Conservation (phyloP, 352 stramenopile genomes). For the Pythium brassicae region DNA sequence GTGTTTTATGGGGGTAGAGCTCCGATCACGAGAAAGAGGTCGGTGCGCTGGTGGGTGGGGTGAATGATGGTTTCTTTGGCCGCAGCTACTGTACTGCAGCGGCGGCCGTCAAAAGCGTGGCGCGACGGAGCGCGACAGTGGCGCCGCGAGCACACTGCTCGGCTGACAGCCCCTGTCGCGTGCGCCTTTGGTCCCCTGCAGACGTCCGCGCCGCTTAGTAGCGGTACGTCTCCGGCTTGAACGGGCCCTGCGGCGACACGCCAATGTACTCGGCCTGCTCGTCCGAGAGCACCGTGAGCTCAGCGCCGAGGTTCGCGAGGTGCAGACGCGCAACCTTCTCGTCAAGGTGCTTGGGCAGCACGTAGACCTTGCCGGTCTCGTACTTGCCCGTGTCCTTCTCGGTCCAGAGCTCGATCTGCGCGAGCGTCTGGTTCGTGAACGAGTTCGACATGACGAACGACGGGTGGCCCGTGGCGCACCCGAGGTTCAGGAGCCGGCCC, state of each 20-base stretch:
- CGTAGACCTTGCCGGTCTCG: conserved; percentile 95
- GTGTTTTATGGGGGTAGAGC: neutral
- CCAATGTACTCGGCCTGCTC: conserved; percentile 99
- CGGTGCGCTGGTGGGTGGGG: too few relatives aligned
- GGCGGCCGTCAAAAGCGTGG: neutral
- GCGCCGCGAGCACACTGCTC: conserved; percentile 4
- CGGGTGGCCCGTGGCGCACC: conserved; percentile 97
- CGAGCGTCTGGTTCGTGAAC: conserved; percentile 99
- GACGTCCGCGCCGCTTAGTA: too few relatives aligned
- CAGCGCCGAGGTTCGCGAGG: conserved; percentile 92
- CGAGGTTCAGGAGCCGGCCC: conserved; percentile 97
- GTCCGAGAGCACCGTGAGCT: conserved; percentile 92
- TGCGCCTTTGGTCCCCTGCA: too few relatives aligned
- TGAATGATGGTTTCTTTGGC: too few relatives aligned
- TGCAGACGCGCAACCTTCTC: conserved; percentile 98
- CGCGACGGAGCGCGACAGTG: neutral
- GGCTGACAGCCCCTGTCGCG: too few relatives aligned
- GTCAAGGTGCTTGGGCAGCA: conserved; percentile 97
- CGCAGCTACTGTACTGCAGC: neutral
- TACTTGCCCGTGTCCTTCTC: conserved; percentile 96
- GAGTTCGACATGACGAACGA: conserved; percentile 99
- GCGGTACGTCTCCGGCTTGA: conserved; percentile 97
- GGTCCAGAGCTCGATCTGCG: conserved; percentile 98
- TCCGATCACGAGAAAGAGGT: too few relatives aligned
- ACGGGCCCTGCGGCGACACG: conserved; percentile 91